Percentiles rank a stretch among this genome's conserved stretches.
Evolutionary conservation across 164 flowering plant species (phyloP).

Genomic region (Brasenia schreberi): DNA sequence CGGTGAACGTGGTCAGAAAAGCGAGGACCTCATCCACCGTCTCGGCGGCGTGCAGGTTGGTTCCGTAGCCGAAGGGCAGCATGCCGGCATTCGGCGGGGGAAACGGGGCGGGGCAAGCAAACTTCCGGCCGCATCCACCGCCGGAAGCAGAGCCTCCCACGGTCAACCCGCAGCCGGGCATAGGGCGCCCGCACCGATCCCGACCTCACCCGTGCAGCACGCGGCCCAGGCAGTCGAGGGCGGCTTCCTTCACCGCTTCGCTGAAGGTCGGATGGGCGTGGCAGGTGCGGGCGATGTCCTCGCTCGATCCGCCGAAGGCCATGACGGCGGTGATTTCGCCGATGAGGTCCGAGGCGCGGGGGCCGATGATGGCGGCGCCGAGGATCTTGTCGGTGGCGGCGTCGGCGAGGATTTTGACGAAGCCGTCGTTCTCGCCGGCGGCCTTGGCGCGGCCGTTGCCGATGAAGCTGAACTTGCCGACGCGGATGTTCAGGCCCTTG

Average conservation of each 20-base stretch:
- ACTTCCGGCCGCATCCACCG: too few relatives aligned
- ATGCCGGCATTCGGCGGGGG: too few relatives aligned
- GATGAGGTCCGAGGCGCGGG: constrained; percentile 81
- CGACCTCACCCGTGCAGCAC: too few relatives aligned
- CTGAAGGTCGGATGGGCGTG: constrained; percentile 98
- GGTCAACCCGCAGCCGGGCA: too few relatives aligned
- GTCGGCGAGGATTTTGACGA: constrained; percentile 71
- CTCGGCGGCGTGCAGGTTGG: too few relatives aligned
- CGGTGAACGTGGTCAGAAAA: too few relatives aligned
- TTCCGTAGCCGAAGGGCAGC: too few relatives aligned
- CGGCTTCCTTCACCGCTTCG: constrained; percentile 94
- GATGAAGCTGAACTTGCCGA: constrained; percentile 73
- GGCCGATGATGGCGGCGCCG: constrained; percentile 73
- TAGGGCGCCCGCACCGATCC: too few relatives aligned
- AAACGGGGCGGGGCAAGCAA: too few relatives aligned
- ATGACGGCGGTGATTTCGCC: constrained; percentile 67
- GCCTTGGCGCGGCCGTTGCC: constrained; percentile 87
- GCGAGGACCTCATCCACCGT: too few relatives aligned
- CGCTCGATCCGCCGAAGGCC: constrained; percentile 68
- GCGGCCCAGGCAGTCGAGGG: too few relatives aligned
- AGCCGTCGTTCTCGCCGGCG: constrained; percentile 69
- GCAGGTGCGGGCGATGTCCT: constrained; percentile 80
- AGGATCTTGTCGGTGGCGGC: constrained; percentile 65
- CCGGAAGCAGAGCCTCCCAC: too few relatives aligned
- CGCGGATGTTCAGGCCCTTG: constrained; percentile 40